Base-by-base conservation (phyloP, 1,139 yeast species). In the Pichia cactophila region DNA sequence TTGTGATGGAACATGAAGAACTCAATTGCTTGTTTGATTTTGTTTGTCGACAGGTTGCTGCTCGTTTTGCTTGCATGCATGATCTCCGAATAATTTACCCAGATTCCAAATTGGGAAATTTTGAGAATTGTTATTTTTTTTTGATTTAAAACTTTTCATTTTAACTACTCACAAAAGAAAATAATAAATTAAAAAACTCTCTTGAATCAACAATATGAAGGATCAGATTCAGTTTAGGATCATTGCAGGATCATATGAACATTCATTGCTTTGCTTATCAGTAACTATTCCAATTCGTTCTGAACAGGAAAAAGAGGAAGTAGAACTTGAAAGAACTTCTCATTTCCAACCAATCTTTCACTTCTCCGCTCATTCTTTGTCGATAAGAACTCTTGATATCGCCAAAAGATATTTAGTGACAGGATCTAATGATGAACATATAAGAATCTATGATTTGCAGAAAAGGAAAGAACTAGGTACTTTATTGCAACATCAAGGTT, bases 361-460 rank as follows among this genome's bases (percentile, higher is more conserved):
- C 66, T 92, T 92, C 67, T 88, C 92, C 58, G 96, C 98, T 2
- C 98, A 92, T 67, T 75, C 95, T 0, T 76, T 88, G 50, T 86
- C 96, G 33, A 87, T 92, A 52, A 83, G 90, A 65, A 77, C 94
- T 45, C 74, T 92, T 56, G 97, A 92, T 55, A 72, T 83, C 33
- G 88, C 95, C 29, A 85, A 81, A 59, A 74, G 97, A 59, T 90
- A 88, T 63, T 72, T 92, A 48, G 97, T 88, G 4, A 86, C 96
- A 4, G 99, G 99, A 6, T 84, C 96, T 5, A 90, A 90, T 64
- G 99, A 92, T 65, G 98, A 94, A 66, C 96, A 89, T 64, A 90
- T 92, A 54, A 80, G 95, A 60, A 86, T 92, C 35, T 92, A 94
- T 64, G 99, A 92, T 69, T 72, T 92, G 55, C 96, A 89, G 61